Evolutionary conservation across 768 basidiomycete species (phyloP).

Genomic region (Rhizopogon vinicolor): DNA sequence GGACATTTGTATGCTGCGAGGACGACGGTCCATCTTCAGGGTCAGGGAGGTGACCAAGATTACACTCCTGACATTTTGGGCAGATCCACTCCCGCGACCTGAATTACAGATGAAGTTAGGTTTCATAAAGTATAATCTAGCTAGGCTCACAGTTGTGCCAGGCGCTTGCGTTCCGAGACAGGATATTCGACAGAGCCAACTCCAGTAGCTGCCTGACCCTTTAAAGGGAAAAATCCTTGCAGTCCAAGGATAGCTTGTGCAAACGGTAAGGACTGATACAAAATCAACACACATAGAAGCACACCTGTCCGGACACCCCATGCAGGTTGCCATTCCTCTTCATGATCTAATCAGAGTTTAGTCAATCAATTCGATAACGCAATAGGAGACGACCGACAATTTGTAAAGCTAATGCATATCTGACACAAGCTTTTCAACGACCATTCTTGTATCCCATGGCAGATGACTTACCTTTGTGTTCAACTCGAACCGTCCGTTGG

Average conservation of each 20-base stretch:
- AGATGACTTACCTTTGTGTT: conserved; percentile 76
- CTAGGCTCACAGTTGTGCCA: conserved; percentile 64
- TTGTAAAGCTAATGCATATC: conserved; percentile 94
- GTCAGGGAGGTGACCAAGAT: conserved; percentile 70
- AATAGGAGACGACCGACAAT: conserved; percentile 46
- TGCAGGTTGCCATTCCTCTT: conserved; percentile 96
- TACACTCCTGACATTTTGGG: conserved; percentile 64
- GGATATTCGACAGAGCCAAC: conserved; percentile 87
- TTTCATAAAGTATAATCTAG: conserved; percentile 6
- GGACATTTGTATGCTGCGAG: conserved; percentile 9
- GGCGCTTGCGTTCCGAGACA: conserved; percentile 65
- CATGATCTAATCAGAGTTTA: conserved; percentile 64
- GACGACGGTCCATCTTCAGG: conserved; percentile 26
- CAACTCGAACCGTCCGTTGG: conserved; percentile 94
- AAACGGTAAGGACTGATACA: conserved; percentile 11
- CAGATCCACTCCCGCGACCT: conserved; percentile 84
- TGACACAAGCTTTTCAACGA: conserved; percentile 22
- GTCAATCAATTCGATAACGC: conserved; percentile 15
- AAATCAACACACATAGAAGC: conserved; percentile 14
- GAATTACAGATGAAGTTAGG: conserved; percentile 8
- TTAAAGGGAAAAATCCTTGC: conserved; percentile 86
- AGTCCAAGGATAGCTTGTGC: conserved; percentile 75
- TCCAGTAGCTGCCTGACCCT: conserved; percentile 81
- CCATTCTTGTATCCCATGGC: not conserved
- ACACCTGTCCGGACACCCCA: conserved; percentile 95